These are phyloP conservation scores for Nowakowskiella sp. DNA, from an alignment of 192 early-diverging fungal genomes.

Conservation along the genomic window DNA sequence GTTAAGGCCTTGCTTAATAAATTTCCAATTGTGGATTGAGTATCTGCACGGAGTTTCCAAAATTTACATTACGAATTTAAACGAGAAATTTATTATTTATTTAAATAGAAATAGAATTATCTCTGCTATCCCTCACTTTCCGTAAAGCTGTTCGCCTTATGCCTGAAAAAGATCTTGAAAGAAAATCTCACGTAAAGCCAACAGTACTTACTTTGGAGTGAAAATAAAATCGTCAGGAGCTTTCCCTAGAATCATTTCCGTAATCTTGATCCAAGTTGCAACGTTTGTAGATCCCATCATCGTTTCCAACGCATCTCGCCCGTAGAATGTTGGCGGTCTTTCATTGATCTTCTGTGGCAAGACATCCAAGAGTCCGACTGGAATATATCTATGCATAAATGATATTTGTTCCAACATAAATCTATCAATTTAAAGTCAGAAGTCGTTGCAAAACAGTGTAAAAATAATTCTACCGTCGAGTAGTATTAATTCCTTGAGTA, in stretches of 20 bases:
- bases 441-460: conserved; percentile 75
- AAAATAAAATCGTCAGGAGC: conserved; percentile 81
- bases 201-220: conserved; percentile 71
- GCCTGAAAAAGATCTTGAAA: too few species aligned
- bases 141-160: too few species aligned
- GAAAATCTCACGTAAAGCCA: too few species aligned
- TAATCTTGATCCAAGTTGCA: conserved; percentile 87
- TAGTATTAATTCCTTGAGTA: conserved; percentile 73
- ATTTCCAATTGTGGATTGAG: too few species aligned
- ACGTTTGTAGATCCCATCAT: conserved; percentile 76
- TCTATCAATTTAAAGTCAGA: too few species aligned
- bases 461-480: conserved; percentile 73
- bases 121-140: too few species aligned
- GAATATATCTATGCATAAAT: conserved; percentile 68
- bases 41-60: too few species aligned
- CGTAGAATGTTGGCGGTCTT: conserved; percentile 73
- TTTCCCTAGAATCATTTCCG: conserved; percentile 84
- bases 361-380: conserved; percentile 85
- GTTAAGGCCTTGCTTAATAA: too few species aligned
- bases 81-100: too few species aligned
- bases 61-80: too few species aligned
- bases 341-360: conserved; percentile 89
- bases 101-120: too few species aligned
- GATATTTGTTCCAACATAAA: conserved; percentile 47
- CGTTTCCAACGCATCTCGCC: conserved; percentile 88